These are phyloP conservation scores for Podila epigama DNA, from an alignment of 192 early-diverging fungal genomes.

Conservation along the genomic window DNA sequence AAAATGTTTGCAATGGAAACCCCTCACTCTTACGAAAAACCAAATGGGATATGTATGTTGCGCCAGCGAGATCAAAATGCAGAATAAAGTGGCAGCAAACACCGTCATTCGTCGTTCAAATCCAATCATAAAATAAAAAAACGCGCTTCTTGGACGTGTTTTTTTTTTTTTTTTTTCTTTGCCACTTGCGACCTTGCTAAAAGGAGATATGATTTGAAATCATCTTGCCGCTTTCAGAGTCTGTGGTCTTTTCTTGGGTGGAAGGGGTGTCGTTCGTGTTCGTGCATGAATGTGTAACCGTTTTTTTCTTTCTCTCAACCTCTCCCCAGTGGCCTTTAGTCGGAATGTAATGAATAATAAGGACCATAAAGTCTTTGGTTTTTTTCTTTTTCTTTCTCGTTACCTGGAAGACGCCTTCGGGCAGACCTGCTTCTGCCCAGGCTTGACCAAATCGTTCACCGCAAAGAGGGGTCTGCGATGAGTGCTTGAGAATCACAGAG, in stretches of 20 bases:
- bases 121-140: too few relatives aligned
- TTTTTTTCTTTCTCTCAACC: too few relatives aligned
- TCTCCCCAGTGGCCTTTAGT: too few relatives aligned
- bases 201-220: conserved; percentile 8
- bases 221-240: conserved; percentile 19
- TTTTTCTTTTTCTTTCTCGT: background rate
- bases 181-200: background rate
- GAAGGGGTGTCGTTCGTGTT: background rate
- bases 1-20: background rate
- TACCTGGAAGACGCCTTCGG: conserved; percentile 70
- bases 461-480: conserved; percentile 81
- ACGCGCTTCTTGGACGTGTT: too few relatives aligned
- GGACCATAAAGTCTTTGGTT: background rate
- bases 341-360: too few relatives aligned
- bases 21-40: background rate
- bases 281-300: too few relatives aligned
- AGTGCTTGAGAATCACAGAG: conserved; percentile 78
- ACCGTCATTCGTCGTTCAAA: too few relatives aligned
- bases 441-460: conserved; percentile 73
- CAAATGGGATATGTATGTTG: too few relatives aligned
- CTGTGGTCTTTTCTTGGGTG: background rate
- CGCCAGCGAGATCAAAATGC: too few relatives aligned
- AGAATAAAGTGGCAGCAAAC: too few relatives aligned
- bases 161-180: background rate
- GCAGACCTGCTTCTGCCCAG: conserved; percentile 73